Conservation (phyloP, 1,284 basidiomycete species). For the Papiliotrema laurentii region DNA sequence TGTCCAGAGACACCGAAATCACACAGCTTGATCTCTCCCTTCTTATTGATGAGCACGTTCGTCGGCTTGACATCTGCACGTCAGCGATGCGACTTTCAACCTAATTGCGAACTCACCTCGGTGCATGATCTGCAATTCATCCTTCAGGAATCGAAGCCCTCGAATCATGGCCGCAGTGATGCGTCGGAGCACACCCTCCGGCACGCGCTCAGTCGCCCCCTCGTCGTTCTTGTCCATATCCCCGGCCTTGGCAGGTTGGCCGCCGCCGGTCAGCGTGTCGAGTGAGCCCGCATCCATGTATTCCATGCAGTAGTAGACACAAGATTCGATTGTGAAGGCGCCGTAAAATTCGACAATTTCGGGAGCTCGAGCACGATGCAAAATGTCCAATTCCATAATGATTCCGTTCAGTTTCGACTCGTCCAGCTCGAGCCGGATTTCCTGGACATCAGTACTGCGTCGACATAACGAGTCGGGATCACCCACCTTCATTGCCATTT, state of each 20-base stretch:
- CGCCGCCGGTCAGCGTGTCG: slow-evolving; percentile 69
- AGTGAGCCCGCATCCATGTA: slow-evolving; percentile 96
- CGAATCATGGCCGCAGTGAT: slow-evolving; percentile 78
- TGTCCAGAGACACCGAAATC: slow-evolving; percentile 99
- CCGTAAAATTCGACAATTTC: slow-evolving; percentile 98
- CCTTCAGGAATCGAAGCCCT: slow-evolving; percentile 94
- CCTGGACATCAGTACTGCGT: slow-evolving; percentile 54
- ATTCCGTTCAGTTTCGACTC: slow-evolving; percentile 91
- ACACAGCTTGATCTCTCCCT: slow-evolving; percentile 88
- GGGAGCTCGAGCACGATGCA: slow-evolving; percentile 85
- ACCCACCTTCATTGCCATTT: slow-evolving; percentile 96
- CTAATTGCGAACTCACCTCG: slow-evolving; percentile 57
- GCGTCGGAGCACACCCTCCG: slow-evolving; percentile 78
- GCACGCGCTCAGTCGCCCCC: slow-evolving; percentile 55
- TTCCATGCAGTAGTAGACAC: slow-evolving; percentile 99
- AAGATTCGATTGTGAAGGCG: slow-evolving; percentile 97
- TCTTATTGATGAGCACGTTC: slow-evolving; percentile 86
- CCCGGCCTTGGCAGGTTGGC: slow-evolving; percentile 31
- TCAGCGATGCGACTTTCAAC: background rate
- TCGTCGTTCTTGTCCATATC: slow-evolving; percentile 16
- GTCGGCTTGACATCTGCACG: slow-evolving; percentile 78
- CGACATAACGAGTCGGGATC: background rate
- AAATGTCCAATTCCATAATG: slow-evolving; percentile 96
- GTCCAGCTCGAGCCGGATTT: slow-evolving; percentile 97
- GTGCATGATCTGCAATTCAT: slow-evolving; percentile 94